Conservation (phyloP, 1,284 basidiomycete genomes). For the Naganishia albida region DNA sequence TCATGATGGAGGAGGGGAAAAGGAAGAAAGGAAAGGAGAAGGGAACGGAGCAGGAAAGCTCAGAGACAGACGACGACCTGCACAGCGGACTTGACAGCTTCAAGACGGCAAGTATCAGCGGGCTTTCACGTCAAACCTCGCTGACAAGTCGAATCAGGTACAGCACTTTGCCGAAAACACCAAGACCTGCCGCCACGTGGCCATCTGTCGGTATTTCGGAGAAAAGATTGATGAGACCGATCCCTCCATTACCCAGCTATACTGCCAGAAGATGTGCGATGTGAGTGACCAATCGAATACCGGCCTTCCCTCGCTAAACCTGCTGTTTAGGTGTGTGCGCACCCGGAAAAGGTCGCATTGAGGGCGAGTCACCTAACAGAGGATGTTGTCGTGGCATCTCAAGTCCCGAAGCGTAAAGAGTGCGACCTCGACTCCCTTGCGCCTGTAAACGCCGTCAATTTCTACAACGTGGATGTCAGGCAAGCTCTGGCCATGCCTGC, state of each 20-base stretch:
- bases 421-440: constrained; percentile 41
- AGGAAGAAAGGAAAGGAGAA: constrained; percentile 25
- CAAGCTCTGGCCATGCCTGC: constrained; percentile 4
- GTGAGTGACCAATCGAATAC: constrained; percentile 56
- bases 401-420: constrained; percentile 43
- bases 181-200: constrained; percentile 69
- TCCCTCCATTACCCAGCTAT: constrained; percentile 57
- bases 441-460: constrained; percentile 30
- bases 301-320: background rate
- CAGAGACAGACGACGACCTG: constrained; percentile 34
- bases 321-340: constrained; percentile 68
- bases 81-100: constrained; percentile 60
- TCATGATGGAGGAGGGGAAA: constrained; percentile 53
- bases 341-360: constrained; percentile 64
- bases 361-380: constrained; percentile 60
- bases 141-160: constrained; percentile 36
- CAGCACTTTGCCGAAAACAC: constrained; percentile 65
- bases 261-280: constrained; percentile 82
- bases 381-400: constrained; percentile 54
- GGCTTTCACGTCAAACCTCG: background rate
- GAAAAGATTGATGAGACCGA: constrained; percentile 66
- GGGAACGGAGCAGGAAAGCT: constrained; percentile 9
- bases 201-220: constrained; percentile 79
- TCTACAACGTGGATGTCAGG: constrained; percentile 28
- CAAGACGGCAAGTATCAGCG: constrained; percentile 58